Percentiles rank a stretch among this genome's conserved stretches.
These are phyloP conservation scores for Lachancea nothofagi DNA, from an alignment of 805 yeast genomes.

Conservation along the genomic window DNA sequence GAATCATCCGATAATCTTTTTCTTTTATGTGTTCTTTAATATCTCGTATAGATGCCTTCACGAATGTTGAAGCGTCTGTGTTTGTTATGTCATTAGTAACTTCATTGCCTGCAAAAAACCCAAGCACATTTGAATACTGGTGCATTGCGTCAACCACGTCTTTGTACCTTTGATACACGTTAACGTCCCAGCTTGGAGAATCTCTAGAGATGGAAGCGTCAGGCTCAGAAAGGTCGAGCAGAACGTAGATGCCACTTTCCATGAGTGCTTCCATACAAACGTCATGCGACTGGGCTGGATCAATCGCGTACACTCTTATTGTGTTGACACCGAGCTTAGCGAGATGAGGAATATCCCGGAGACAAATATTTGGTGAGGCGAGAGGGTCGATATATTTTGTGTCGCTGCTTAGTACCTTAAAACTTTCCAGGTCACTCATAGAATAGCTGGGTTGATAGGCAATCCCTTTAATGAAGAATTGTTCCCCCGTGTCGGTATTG, in stretches of 20 bases:
- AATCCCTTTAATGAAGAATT: constrained; percentile 81
- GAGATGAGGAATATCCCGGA: constrained; percentile 79
- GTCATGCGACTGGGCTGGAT: constrained; percentile 66
- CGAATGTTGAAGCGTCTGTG: constrained; percentile 88
- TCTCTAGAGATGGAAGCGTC: constrained; percentile 68
- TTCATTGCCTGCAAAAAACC: constrained; percentile 97
- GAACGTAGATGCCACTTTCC: constrained; percentile 85
- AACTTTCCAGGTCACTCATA: constrained; percentile 34
- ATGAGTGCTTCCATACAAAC: constrained; percentile 68
- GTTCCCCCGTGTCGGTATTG: constrained; percentile 63
- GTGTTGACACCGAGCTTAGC: constrained; percentile 65
- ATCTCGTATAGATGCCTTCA: constrained; percentile 94
- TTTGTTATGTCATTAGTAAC: constrained; percentile 80
- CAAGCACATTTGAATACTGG: constrained; percentile 74
- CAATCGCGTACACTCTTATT: constrained; percentile 80
- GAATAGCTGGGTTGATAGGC: constrained; percentile 69
- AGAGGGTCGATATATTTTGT: constrained; percentile 62
- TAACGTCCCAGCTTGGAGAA: constrained; percentile 71
- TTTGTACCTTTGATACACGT: constrained; percentile 69
- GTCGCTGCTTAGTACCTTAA: constrained; percentile 8
- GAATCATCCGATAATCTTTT: constrained; percentile 62
- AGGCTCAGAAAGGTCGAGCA: constrained; percentile 89
- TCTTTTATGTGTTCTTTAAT: constrained; percentile 65
- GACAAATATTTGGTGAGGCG: constrained; percentile 62
- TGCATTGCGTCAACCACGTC: constrained; percentile 76